These are phyloP conservation scores for Pestalotiopsis sp. DNA, from an alignment of 2,329 filamentous ascomycete genomes.

Conservation along the genomic window DNA sequence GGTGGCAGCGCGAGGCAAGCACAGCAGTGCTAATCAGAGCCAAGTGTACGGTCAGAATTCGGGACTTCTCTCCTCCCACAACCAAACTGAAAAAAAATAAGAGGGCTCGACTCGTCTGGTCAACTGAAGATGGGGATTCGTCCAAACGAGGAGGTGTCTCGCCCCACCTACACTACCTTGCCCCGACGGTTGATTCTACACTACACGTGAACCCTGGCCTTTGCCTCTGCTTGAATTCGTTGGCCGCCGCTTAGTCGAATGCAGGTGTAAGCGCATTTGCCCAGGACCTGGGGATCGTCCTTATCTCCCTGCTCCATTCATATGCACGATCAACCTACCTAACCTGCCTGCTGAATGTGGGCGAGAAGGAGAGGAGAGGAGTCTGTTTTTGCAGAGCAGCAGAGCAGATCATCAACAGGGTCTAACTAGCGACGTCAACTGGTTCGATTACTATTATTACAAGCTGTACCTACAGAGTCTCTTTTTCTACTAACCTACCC, in stretches of 20 bases:
- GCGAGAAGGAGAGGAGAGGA: neutral
- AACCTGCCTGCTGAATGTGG: neutral
- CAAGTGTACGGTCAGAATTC: neutral
- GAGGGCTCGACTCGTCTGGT: neutral
- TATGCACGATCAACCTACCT: slow-evolving; percentile 1
- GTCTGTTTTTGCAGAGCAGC: neutral
- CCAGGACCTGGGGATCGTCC: slow-evolving; percentile 4
- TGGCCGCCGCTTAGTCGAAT: slow-evolving; percentile 1
- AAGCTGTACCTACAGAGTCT: neutral
- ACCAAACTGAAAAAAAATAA: neutral
- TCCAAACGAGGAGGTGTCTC: neutral
- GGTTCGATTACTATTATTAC: too few relatives aligned
- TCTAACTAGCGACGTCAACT: neutral
- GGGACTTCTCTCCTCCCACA: neutral
- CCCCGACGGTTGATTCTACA: neutral
- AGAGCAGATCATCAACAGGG: neutral
- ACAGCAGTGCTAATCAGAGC: neutral
- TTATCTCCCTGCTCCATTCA: slow-evolving; percentile 4
- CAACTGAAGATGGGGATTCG: neutral
- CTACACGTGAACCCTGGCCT: neutral
- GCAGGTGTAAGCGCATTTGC: slow-evolving; percentile 2
- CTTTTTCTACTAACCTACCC: neutral
- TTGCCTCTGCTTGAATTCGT: neutral
- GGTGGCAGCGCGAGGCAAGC: neutral
- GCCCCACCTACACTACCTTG: neutral